Conservation (phyloP, 108 stramenopile genomes). For the Licmophora abbreviata region DNA sequence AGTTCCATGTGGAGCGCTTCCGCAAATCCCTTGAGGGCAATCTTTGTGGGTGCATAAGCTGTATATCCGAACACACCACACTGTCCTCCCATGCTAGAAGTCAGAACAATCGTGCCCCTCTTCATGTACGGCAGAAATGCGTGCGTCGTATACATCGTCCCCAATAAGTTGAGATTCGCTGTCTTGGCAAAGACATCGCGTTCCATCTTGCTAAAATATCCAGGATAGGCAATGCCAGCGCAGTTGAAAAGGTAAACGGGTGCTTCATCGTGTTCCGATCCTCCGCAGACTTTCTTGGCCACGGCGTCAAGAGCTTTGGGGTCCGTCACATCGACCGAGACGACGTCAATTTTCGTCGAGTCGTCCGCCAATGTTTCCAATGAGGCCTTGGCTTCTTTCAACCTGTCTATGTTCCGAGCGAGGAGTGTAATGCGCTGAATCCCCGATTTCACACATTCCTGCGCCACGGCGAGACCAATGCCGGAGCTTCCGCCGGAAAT, state of each 20-base stretch:
- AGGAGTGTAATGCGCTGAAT: conserved; percentile 58
- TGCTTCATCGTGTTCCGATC: conserved; percentile 13
- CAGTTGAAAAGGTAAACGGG: conserved; percentile 49
- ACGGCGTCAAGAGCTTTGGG: conserved; percentile 16
- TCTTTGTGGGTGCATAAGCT: conserved; percentile 81
- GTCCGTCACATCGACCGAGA: conserved; percentile 64
- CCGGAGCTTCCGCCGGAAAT: conserved; percentile 82
- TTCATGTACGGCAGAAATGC: conserved; percentile 79
- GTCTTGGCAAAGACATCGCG: conserved; percentile 41
- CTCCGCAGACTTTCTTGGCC: conserved; percentile 20
- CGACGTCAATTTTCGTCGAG: conserved; percentile 12
- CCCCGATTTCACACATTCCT: conserved; percentile 44
- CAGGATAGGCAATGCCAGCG: conserved; percentile 67
- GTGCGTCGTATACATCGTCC: conserved; percentile 54
- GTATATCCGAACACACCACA: conserved; percentile 78
- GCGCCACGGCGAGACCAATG: conserved; percentile 74
- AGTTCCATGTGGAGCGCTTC: conserved; percentile 76
- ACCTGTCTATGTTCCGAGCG: conserved; percentile 49
- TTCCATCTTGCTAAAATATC: conserved; percentile 42
- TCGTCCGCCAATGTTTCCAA: conserved; percentile 10
- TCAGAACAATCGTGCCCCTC: conserved; percentile 52
- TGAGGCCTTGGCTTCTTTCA: conserved; percentile 52
- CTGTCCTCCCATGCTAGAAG: conserved; percentile 70
- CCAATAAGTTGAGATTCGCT: conserved; percentile 69
- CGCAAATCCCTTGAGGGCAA: conserved; percentile 78